phyloP scores from a whole-genome alignment of 345 rosid genomes.

The Acer saccharum region DNA sequence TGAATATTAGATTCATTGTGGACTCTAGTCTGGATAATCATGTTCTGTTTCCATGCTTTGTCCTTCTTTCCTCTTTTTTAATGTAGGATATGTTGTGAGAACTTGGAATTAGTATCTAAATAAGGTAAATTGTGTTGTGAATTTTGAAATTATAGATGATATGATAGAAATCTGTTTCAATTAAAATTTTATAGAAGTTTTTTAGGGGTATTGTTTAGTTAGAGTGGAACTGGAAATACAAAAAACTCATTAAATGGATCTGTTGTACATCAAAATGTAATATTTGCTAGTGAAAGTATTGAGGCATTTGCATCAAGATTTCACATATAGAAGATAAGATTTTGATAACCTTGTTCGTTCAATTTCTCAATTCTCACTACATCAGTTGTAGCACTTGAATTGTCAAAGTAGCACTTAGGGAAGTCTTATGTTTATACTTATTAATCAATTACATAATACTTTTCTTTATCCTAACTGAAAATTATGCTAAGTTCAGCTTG shows the following conservation, averaged over 20 bases:
- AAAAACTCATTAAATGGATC: neutral
- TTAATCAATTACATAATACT: neutral
- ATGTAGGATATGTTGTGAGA: neutral
- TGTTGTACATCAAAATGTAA: neutral
- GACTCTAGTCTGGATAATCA: neutral
- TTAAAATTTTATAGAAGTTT: neutral
- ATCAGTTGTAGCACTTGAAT: neutral
- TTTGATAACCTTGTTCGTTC: neutral
- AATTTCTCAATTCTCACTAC: neutral
- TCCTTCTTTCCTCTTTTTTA: neutral
- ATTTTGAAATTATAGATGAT: neutral
- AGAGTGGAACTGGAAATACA: neutral
- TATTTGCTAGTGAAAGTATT: neutral
- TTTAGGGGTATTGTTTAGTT: neutral
- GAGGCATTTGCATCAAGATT: neutral
- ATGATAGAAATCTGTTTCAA: neutral
- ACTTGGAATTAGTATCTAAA: neutral
- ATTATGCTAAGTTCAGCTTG: neutral
- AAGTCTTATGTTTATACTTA: neutral
- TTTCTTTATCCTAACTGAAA: neutral
- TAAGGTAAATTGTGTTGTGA: neutral
- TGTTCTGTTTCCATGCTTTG: neutral
- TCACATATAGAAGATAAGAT: neutral
- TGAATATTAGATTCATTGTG: neutral
- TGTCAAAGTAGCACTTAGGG: neutral